Percentiles rank a stretch among this genome's conserved stretches.
Evolutionary conservation across 805 yeast species (phyloP).

Genomic region (Torulaspora delbrueckii): DNA sequence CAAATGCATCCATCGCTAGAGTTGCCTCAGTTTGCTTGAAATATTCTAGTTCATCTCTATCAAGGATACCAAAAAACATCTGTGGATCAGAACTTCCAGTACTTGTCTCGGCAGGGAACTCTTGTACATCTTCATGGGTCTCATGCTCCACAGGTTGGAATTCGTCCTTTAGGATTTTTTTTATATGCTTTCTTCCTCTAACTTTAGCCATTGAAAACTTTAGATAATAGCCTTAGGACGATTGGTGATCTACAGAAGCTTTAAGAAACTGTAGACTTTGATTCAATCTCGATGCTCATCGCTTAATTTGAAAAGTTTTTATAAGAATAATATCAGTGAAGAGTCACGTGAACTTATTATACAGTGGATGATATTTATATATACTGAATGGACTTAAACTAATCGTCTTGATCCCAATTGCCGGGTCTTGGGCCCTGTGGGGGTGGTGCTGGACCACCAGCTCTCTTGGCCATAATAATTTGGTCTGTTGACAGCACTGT

Average conservation of each 20-base stretch:
- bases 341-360: constrained; percentile 2
- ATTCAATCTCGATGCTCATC: constrained; percentile 1
- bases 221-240: not conserved
- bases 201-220: constrained; percentile 25
- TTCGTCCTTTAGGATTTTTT: constrained; percentile 26
- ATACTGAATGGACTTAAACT: constrained; percentile 11
- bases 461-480: constrained; percentile 97
- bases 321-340: not conserved
- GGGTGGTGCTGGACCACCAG: constrained; percentile 96
- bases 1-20: constrained; percentile 74
- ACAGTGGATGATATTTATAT: constrained; percentile 3
- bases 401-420: constrained; percentile 94
- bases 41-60: constrained; percentile 78
- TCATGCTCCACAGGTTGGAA: constrained; percentile 19
- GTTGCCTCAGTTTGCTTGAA: constrained; percentile 91
- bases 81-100: constrained; percentile 15
- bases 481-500: constrained; percentile 87
- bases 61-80: constrained; percentile 82
- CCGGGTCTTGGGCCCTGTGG: constrained; percentile 77
- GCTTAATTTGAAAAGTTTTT: constrained; percentile 9
- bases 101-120: constrained; percentile 10
- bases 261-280: too few relatives aligned
- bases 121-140: constrained; percentile 1
- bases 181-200: constrained; percentile 42
- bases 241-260: not conserved